Evolutionary conservation across 2,329 filamentous ascomycete species (phyloP), one percentile per base, ranked within the genome.

Genomic region (Neonectria sp.): DNA sequence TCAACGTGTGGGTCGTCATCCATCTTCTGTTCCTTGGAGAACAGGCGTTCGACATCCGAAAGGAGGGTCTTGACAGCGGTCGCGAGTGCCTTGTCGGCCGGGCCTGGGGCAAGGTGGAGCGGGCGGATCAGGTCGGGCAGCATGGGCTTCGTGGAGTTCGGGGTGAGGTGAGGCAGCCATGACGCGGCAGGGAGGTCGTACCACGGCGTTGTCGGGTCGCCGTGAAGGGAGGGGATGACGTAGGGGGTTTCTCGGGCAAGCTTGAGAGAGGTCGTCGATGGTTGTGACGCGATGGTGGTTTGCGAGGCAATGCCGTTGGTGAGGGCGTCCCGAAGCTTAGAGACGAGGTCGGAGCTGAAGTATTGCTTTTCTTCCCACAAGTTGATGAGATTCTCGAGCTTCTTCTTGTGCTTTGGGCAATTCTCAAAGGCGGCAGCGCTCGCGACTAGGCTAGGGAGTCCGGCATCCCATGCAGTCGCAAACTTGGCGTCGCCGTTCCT

Each of bases 181-280:
- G 93, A 95, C 2, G 90, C 92, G 2, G 94, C 94, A 0, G 94
- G 94, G 1, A 97, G 83, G 71, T 97, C 94, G 80, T 95, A 93
- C 88, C 92, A 97, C 0, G 92, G 90, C 4, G 87, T 90, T 0
- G 89, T 87, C 2, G 86, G 82, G 76, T 97, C 93, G 46, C 95
- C 95, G 78, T 97, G 95, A 63, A 88, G 89, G 2, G 92, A 85
- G 24, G 95, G 95, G 79, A 97, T 87, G 31, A 92, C 80, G 75
- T 90, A 95, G 0, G 92, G 92, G 1, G 82, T 82, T 67, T 91
- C 85, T 73, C 88, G 91, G 17, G 86, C 82, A 6, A 82, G 76
- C 68, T 82, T 83, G 4, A 80, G 27, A 3, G 77, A 71, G n/a
- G 71, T 61, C 43, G 71, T 75, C 9, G 70, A 62, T 37, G 67